Percentiles rank a stretch among this genome's conserved stretches.
Conservation (phyloP, 2,329 filamentous ascomycete genomes). For the Dactylonectria estremocensis region DNA sequence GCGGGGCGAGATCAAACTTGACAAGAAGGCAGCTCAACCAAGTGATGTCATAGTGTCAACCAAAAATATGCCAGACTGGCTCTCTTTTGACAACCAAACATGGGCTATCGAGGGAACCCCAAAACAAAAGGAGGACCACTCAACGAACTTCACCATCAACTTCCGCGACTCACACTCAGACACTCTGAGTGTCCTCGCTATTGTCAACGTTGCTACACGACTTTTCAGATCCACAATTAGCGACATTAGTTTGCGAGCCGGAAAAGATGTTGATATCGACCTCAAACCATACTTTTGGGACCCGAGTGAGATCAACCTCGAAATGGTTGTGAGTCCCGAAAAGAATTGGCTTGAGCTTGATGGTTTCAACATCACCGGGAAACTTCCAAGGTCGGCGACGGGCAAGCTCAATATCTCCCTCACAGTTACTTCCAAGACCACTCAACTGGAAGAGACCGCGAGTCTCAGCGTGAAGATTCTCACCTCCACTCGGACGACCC, state of each 20-base stretch:
- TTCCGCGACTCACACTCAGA: conserved; percentile 74
- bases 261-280: conserved; percentile 60
- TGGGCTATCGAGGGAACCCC: conserved; percentile 77
- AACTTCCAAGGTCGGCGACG: conserved; percentile 55
- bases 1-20: conserved; percentile 67
- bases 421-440: conserved; percentile 52
- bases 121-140: conserved; percentile 66
- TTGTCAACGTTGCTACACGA: conserved; percentile 54
- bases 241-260: conserved; percentile 58
- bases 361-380: conserved; percentile 58
- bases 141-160: conserved; percentile 74
- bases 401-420: conserved; percentile 53
- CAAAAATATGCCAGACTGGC: conserved; percentile 75
- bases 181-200: conserved; percentile 68
- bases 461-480: conserved; percentile 56
- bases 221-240: conserved; percentile 60
- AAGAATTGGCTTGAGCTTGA: conserved; percentile 62
- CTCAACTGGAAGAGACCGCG: conserved; percentile 55
- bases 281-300: conserved; percentile 60
- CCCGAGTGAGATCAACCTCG: conserved; percentile 56
- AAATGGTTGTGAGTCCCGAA: conserved; percentile 54
- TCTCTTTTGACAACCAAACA: conserved; percentile 74
- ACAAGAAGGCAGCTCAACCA: conserved; percentile 65
- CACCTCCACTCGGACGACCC: conserved; percentile 42
- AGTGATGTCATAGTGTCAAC: conserved; percentile 68